Conservation (phyloP, 1,139 yeast species). For the Nakaseomyces glabratus region DNA sequence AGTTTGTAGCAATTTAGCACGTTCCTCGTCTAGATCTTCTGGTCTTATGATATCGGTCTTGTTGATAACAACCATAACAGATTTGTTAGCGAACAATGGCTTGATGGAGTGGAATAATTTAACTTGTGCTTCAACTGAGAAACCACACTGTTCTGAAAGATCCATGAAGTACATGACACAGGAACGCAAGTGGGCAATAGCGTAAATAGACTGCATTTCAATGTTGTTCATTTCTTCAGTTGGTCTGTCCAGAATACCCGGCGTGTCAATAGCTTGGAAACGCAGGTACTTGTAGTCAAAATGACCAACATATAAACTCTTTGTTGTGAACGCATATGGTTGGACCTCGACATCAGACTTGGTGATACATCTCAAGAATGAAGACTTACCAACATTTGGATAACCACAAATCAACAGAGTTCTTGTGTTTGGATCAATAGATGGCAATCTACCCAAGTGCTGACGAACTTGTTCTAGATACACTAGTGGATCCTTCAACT, state of each 20-base stretch:
- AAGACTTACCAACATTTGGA: constrained; percentile 98
- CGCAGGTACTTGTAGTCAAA: constrained; percentile 95
- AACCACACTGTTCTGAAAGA: constrained; percentile 97
- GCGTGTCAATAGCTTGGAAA: constrained; percentile 98
- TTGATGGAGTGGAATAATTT: constrained; percentile 93
- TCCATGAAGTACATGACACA: constrained; percentile 97
- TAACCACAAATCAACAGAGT: constrained; percentile 95
- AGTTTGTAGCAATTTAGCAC: constrained; percentile 60
- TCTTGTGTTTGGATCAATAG: constrained; percentile 97
- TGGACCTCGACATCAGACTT: constrained; percentile 98
- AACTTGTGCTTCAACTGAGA: constrained; percentile 94
- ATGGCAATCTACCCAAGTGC: constrained; percentile 96
- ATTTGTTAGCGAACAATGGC: constrained; percentile 93
- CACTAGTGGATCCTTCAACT: constrained; percentile 83
- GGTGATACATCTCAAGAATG: constrained; percentile 85
- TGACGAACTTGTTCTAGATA: constrained; percentile 98
- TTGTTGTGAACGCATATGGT: constrained; percentile 97
- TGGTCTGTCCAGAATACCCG: constrained; percentile 97
- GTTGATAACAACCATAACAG: constrained; percentile 91
- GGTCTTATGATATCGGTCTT: constrained; percentile 83
- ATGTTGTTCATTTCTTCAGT: constrained; percentile 99
- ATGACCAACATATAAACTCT: constrained; percentile 91
- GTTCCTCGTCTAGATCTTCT: constrained; percentile 73
- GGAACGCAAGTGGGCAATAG: constrained; percentile 95
- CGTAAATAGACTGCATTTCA: constrained; percentile 98